Conservation (phyloP, 2,329 filamentous ascomycete species). For the Didymella sp. region DNA sequence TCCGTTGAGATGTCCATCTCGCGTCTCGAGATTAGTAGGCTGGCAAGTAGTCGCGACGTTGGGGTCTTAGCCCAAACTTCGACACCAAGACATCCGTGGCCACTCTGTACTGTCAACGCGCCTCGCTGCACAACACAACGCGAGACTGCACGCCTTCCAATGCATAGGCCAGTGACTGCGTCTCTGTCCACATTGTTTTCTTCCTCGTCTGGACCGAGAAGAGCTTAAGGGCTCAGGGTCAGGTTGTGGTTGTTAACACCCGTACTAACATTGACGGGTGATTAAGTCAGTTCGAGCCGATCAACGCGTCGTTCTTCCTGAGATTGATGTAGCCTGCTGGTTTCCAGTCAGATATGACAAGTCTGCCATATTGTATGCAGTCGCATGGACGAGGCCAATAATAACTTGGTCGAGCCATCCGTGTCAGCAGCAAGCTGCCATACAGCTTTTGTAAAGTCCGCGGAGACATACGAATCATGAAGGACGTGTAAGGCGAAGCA, state of each 20-base stretch:
- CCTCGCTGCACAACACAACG: background rate
- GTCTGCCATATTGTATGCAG: too few species aligned
- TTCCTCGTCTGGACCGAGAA: background rate
- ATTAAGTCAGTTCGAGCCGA: background rate
- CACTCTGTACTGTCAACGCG: too few species aligned
- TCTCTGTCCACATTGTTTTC: background rate
- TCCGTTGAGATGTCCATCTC: background rate
- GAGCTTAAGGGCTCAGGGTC: background rate
- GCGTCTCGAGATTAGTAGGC: background rate
- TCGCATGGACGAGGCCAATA: too few species aligned
- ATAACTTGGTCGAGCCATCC: too few species aligned
- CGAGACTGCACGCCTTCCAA: background rate
- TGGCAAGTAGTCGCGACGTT: background rate
- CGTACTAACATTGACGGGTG: background rate
- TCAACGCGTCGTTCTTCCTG: background rate
- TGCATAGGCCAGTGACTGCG: background rate
- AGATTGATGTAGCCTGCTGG: background rate
- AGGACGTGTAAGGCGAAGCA: too few species aligned
- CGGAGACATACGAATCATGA: too few species aligned
- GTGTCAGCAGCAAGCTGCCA: too few species aligned
- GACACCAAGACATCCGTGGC: background rate
- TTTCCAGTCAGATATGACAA: background rate
- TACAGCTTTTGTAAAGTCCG: too few species aligned
- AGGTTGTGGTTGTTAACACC: background rate
- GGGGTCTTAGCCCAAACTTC: background rate